Evolutionary conservation across 768 basidiomycete species (phyloP).

Genomic region (Leccinum longicurvipes): DNA sequence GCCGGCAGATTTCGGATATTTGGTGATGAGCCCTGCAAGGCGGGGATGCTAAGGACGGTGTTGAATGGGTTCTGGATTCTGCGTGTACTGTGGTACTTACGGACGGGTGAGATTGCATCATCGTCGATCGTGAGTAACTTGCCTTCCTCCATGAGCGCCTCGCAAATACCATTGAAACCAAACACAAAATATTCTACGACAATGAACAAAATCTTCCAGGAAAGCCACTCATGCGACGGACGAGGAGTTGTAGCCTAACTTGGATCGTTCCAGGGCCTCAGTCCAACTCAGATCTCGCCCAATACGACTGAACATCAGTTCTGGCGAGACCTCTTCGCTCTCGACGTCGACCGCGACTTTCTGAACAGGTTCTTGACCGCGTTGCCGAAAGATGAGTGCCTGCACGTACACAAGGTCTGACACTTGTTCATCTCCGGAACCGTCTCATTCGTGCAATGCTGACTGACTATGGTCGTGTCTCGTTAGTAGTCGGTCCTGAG

Average conservation of each 20-base stretch:
- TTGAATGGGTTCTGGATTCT: slow-evolving; percentile 1
- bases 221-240: slow-evolving; percentile 4
- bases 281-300: slow-evolving; percentile 43
- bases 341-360: slow-evolving; percentile 50
- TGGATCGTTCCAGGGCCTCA: slow-evolving; percentile 35
- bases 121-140: background rate
- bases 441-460: slow-evolving; percentile 4
- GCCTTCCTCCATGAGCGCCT: slow-evolving; percentile 14
- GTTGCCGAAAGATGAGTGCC: slow-evolving; percentile 47
- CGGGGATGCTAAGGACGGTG: slow-evolving; percentile 38
- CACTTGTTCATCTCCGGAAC: background rate
- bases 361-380: slow-evolving; percentile 39
- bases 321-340: slow-evolving; percentile 50
- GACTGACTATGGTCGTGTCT: slow-evolving; percentile 8
- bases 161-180: slow-evolving; percentile 21
- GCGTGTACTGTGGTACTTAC: slow-evolving; percentile 10
- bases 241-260: background rate
- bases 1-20: slow-evolving; percentile 61
- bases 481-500: slow-evolving; percentile 49
- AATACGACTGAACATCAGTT: slow-evolving; percentile 44
- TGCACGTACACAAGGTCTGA: slow-evolving; percentile 50
- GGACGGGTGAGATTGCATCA: slow-evolving; percentile 26
- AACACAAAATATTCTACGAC: slow-evolving; percentile 47
- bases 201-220: slow-evolving; percentile 50
- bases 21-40: slow-evolving; percentile 46